These are phyloP conservation scores for Colletotrichum gigasporum DNA, from an alignment of 2,329 filamentous ascomycete species.

Conservation along the genomic window DNA sequence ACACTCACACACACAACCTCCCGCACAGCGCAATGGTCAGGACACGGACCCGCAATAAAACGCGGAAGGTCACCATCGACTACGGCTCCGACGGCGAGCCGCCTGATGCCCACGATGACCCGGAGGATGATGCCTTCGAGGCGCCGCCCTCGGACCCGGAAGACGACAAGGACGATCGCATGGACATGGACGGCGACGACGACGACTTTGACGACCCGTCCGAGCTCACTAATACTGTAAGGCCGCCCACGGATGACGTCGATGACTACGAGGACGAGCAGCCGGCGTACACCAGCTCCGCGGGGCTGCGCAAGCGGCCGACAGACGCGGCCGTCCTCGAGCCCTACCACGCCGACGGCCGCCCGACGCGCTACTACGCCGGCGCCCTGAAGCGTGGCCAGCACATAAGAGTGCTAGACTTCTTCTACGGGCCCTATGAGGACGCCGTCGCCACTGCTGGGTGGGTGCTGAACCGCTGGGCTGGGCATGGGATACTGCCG, in stretches of 20 bases:
- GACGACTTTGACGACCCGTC: conserved; percentile 43
- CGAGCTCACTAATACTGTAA: conserved; percentile 37
- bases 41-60: conserved; percentile 22
- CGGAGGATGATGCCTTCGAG: conserved; percentile 34
- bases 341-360: conserved; percentile 27
- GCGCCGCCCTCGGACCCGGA: conserved; percentile 33
- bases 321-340: conserved; percentile 24
- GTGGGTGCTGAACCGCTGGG: conserved; percentile 40
- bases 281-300: conserved; percentile 37
- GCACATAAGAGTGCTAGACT: conserved; percentile 35
- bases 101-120: conserved; percentile 30
- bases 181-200: conserved; percentile 42
- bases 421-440: conserved; percentile 36
- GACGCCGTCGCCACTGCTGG: conserved; percentile 34
- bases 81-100: conserved; percentile 25
- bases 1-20: too few relatives aligned
- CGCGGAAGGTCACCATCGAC: conserved; percentile 15
- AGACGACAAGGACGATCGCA: conserved; percentile 42
- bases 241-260: conserved; percentile 32
- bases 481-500: conserved; percentile 43
- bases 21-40: conserved; percentile 20
- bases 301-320: conserved; percentile 27
- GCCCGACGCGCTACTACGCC: conserved; percentile 46
- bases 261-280: conserved; percentile 43
- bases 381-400: conserved; percentile 43